Percentiles rank a stretch among this genome's conserved stretches.
Evolutionary conservation across 495 filamentous ascomycete species (phyloP).

Genomic region (Pyrenopolyporus hunteri): DNA sequence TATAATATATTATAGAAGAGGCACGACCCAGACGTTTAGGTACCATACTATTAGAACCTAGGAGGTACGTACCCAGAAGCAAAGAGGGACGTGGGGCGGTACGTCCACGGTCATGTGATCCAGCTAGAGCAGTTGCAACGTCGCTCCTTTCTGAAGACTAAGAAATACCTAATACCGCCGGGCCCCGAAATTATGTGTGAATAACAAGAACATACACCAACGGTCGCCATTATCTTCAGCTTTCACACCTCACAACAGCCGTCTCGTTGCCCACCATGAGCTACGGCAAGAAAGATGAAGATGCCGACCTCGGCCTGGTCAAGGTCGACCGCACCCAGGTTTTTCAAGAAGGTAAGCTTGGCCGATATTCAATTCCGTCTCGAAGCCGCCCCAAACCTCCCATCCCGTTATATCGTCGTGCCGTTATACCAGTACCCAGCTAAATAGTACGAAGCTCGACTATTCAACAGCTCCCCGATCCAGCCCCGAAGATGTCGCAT

Average conservation of each 20-base stretch:
- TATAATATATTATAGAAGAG: too few relatives aligned
- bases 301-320: slow-evolving; percentile 89
- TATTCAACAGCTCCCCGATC: slow-evolving; percentile 97
- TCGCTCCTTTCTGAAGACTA: slow-evolving; percentile 36
- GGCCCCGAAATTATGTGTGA: slow-evolving; percentile 38
- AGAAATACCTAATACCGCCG: slow-evolving; percentile 34
- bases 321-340: slow-evolving; percentile 98
- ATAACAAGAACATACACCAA: slow-evolving; percentile 23
- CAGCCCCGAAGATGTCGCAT: slow-evolving; percentile 94
- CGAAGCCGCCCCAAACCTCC: not conserved
- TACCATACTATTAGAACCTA: not conserved
- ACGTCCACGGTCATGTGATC: slow-evolving; percentile 27
- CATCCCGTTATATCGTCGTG: not conserved
- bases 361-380: slow-evolving; percentile 27
- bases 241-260: slow-evolving; percentile 31
- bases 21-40: not conserved
- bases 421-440: not conserved
- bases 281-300: slow-evolving; percentile 98
- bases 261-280: slow-evolving; percentile 69
- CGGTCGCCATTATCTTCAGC: slow-evolving; percentile 40
- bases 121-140: slow-evolving; percentile 38
- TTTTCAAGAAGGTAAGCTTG: slow-evolving; percentile 90
- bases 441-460: slow-evolving; percentile 68
- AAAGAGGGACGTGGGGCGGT: not conserved
- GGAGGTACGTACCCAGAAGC: slow-evolving; percentile 22